Evolutionary conservation across 2,329 filamentous ascomycete species (phyloP), one percentile per base, ranked within the genome.

Genomic region (Raffaelea ambrosiae): DNA sequence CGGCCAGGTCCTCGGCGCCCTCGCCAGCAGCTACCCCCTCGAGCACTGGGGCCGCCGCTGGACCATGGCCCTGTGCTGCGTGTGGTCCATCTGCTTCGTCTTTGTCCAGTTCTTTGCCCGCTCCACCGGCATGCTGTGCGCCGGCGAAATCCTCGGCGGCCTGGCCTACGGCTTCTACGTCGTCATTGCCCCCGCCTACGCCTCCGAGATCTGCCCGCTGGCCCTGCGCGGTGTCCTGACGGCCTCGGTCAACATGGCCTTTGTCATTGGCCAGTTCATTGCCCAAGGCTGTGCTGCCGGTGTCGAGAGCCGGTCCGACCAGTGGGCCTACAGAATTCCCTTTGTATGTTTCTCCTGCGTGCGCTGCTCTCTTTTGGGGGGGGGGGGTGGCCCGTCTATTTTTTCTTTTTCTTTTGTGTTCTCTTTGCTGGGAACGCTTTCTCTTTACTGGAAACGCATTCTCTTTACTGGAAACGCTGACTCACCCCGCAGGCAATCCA

Each of bases 1-100:
- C 1, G 77, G 77, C 13, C 70, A 76, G 55, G 75, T 82, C 44
- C 54, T 80, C 11, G 78, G 78, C 0, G 60, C 79, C 2, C 65
- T 78, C 23, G 49, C 77, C 19, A 74, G 71, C n/a, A 77, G 77
- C 8, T 72, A 68, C 60, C 57, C 72, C 0, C 64, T 71, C 1
- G 74, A 81, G 48, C 63, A 67, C 2, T 72, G 65, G 20, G 74
- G 74, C 1, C 74, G 76, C 57, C 69, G 69, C 50, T 64, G 66
- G 55, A 77, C 72, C 0, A 73, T 73, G 20, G 66, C 78, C 16
- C 66, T 61, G 0, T 65, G 68, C 1, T 57, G 80, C 39, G 50
- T 69, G 3, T 49, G 66, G 55, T 64, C 73, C 72, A 67, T 71
- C 23, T 57, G 59, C 0, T 77, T 76, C 46, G 68, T 81, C 36